These are phyloP conservation scores for Clitopilus hobsonii DNA, from an alignment of 768 basidiomycete genomes.

Conservation along the genomic window DNA sequence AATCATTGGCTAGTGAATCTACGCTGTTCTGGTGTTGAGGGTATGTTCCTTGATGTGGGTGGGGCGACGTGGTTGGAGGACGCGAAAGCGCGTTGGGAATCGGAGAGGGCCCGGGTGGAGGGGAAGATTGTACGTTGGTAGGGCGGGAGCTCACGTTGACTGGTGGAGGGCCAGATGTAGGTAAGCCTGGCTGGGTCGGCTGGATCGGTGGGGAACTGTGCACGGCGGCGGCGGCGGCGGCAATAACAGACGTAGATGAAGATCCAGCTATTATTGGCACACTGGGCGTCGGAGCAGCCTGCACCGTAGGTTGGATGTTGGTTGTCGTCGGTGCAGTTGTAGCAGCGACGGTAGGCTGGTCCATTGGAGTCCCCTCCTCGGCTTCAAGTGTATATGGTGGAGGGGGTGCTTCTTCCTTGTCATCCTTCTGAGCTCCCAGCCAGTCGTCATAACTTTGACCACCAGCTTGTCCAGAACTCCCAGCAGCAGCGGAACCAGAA, in stretches of 20 bases:
- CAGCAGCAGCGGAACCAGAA: constrained; percentile 29
- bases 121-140: neutral
- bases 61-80: constrained; percentile 1
- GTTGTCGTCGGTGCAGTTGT: constrained; percentile 4
- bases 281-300: constrained; percentile 5
- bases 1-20: constrained; percentile 29
- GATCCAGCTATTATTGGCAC: constrained; percentile 1
- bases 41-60: neutral
- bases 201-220: constrained; percentile 1
- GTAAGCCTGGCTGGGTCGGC: constrained; percentile 3
- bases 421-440: constrained; percentile 38
- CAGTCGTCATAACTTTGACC: constrained; percentile 44
- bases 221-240: constrained; percentile 1
- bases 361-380: constrained; percentile 19
- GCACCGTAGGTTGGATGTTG: neutral
- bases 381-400: constrained; percentile 65
- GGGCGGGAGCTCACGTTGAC: neutral
- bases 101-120: constrained; percentile 8
- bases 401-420: constrained; percentile 53
- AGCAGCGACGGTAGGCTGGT: constrained; percentile 5
- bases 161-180: neutral
- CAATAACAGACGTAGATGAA: constrained; percentile 1
- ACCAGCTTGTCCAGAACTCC: constrained; percentile 5
- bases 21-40: too few species aligned
- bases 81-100: neutral